phyloP scores from a whole-genome alignment of 768 basidiomycete species.

The Agrocybe praecox region DNA sequence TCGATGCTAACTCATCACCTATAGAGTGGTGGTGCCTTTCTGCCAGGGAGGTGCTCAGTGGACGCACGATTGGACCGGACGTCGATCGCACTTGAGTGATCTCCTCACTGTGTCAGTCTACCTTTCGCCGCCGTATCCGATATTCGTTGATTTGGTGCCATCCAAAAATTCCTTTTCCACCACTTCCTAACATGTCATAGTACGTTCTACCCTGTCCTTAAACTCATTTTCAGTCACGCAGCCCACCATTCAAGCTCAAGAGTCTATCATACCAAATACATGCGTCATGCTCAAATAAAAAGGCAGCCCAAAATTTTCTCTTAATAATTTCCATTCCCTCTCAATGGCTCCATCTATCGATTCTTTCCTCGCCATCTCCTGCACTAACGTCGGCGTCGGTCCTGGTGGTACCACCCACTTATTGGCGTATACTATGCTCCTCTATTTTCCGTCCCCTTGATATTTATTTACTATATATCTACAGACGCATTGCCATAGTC shows the following conservation, averaged over 20 bases:
- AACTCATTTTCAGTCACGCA: slow-evolving; percentile 21
- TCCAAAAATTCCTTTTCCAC: slow-evolving; percentile 7
- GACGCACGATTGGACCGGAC: slow-evolving; percentile 21
- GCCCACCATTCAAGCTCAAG: slow-evolving; percentile 18
- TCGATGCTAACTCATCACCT: slow-evolving; percentile 1
- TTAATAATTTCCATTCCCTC: slow-evolving; percentile 18
- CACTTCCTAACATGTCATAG: slow-evolving; percentile 17
- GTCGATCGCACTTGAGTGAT: slow-evolving; percentile 17
- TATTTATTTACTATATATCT: too few species aligned
- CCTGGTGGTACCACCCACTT: slow-evolving; percentile 82
- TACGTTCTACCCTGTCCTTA: slow-evolving; percentile 15
- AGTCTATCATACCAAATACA: slow-evolving; percentile 11
- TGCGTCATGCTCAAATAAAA: slow-evolving; percentile 21
- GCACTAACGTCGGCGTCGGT: slow-evolving; percentile 75
- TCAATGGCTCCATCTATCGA: slow-evolving; percentile 40
- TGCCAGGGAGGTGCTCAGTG: slow-evolving; percentile 1
- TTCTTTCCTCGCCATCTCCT: slow-evolving; percentile 62
- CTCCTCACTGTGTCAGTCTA: slow-evolving; percentile 13
- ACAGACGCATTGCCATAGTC: slow-evolving; percentile 51
- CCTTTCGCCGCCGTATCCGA: slow-evolving; percentile 18
- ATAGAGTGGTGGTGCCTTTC: slow-evolving; percentile 6
- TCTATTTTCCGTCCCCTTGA: too few species aligned
- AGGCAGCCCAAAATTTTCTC: slow-evolving; percentile 12
- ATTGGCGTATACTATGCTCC: slow-evolving; percentile 61
- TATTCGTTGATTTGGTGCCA: slow-evolving; percentile 25